Conservation (phyloP, 306 rosid species). For the Cicer arietinum region DNA sequence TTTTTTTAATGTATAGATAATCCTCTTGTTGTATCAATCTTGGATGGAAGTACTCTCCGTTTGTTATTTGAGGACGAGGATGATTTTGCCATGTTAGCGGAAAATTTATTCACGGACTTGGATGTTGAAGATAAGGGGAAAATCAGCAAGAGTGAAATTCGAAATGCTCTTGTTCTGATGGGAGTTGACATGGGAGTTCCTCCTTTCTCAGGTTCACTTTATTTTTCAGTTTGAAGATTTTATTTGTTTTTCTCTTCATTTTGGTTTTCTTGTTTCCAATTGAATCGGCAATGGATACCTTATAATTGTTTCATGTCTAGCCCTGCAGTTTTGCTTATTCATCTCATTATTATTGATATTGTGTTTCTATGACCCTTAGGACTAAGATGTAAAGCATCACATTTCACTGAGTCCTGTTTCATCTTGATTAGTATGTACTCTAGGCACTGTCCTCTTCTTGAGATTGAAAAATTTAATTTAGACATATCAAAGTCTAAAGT, state of each 20-base stretch:
- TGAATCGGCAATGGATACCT: neutral
- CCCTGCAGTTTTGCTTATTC: conserved; percentile 6
- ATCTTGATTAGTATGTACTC: conserved; percentile 10
- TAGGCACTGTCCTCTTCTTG: neutral
- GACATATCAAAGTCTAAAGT: conserved; percentile 30
- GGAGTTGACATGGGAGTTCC: conserved; percentile 98
- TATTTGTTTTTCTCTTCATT: neutral
- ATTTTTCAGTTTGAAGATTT: conserved; percentile 2
- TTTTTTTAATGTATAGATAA: conserved; percentile 58
- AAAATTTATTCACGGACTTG: conserved; percentile 83
- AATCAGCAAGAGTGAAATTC: conserved; percentile 72
- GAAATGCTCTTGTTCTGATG: conserved; percentile 79
- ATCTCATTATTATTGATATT: conserved; percentile 12
- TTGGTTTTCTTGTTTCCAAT: conserved; percentile 19
- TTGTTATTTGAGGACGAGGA: conserved; percentile 88
- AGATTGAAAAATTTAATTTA: conserved; percentile 16
- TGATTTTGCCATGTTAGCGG: conserved; percentile 93
- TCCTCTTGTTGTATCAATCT: conserved; percentile 76
- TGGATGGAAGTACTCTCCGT: conserved; percentile 78
- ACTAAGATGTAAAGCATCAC: conserved; percentile 30
- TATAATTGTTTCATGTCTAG: conserved; percentile 1
- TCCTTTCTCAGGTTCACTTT: conserved; percentile 75
- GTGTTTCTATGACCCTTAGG: conserved; percentile 9
- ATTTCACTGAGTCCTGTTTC: conserved; percentile 15
- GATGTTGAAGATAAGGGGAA: conserved; percentile 91